phyloP scores from a whole-genome alignment of 495 filamentous ascomycete species.

The Trichoderma asperelloides region DNA sequence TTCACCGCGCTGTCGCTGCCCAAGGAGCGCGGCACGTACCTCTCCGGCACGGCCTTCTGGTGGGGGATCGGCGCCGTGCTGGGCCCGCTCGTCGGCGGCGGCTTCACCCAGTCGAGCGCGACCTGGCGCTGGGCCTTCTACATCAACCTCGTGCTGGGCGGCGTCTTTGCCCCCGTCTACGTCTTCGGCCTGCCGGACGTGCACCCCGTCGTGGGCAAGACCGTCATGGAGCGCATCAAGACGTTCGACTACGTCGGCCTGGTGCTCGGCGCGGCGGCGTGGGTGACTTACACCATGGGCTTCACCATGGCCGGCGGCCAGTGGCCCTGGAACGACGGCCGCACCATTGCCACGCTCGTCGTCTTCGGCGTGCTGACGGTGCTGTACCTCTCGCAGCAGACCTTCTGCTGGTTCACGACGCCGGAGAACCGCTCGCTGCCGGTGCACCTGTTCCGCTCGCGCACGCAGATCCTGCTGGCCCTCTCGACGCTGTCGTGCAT shows the following conservation, averaged over 20 bases:
- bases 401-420: constrained; percentile 42
- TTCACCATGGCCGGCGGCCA: constrained; percentile 46
- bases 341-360: constrained; percentile 46
- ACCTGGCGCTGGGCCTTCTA: constrained; percentile 62
- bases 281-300: constrained; percentile 38
- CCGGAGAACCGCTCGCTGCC: constrained; percentile 43
- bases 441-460: constrained; percentile 36
- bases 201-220: constrained; percentile 34
- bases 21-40: constrained; percentile 37
- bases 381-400: constrained; percentile 42
- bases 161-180: constrained; percentile 44
- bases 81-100: constrained; percentile 56
- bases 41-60: constrained; percentile 31
- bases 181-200: constrained; percentile 44
- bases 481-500: constrained; percentile 24
- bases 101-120: constrained; percentile 42
- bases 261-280: constrained; percentile 32
- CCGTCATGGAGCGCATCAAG: constrained; percentile 26
- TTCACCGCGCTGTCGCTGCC: constrained; percentile 34
- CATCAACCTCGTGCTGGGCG: constrained; percentile 56
- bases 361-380: constrained; percentile 43
- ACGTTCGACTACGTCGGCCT: constrained; percentile 39
- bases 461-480: constrained; percentile 38
- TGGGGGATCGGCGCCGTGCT: constrained; percentile 47
- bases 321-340: constrained; percentile 43